Evolutionary conservation across 2,329 filamentous ascomycete genomes (phyloP).

Genomic region (Chalaropsis ovoidea): DNA sequence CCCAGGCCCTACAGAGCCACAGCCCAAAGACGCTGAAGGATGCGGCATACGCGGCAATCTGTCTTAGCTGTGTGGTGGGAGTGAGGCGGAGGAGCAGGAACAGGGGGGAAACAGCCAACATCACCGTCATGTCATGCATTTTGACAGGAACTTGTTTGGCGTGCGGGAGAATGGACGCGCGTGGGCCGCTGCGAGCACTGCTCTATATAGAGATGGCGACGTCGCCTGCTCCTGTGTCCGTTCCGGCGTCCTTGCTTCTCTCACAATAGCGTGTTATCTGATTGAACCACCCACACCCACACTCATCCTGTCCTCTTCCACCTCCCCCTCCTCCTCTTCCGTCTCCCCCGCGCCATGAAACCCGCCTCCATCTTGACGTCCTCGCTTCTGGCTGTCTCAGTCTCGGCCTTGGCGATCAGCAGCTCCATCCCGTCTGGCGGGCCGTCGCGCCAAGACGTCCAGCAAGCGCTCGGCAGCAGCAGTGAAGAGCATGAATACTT

Average conservation of each 20-base stretch:
- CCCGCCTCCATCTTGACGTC: not conserved
- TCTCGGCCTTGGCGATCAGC: slow-evolving; percentile 4
- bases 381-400: not conserved
- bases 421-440: not conserved
- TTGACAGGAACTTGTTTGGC: not conserved
- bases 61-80: not conserved
- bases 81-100: not conserved
- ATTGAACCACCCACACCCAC: not conserved
- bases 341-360: not conserved
- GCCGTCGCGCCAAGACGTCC: not conserved
- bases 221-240: not conserved
- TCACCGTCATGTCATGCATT: not conserved
- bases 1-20: no score
- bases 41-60: not conserved
- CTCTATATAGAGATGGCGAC: not conserved
- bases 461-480: not conserved
- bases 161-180: not conserved
- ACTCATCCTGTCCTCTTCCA: not conserved
- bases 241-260: not conserved
- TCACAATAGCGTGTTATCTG: not conserved
- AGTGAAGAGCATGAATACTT: not conserved
- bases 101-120: not conserved
- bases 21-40: no score
- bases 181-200: not conserved
- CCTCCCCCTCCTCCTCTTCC: not conserved